Percentiles rank a stretch among this genome's conserved stretches.
phyloP scores from a whole-genome alignment of 306 rosid species.

The Coriaria nepalensis region DNA sequence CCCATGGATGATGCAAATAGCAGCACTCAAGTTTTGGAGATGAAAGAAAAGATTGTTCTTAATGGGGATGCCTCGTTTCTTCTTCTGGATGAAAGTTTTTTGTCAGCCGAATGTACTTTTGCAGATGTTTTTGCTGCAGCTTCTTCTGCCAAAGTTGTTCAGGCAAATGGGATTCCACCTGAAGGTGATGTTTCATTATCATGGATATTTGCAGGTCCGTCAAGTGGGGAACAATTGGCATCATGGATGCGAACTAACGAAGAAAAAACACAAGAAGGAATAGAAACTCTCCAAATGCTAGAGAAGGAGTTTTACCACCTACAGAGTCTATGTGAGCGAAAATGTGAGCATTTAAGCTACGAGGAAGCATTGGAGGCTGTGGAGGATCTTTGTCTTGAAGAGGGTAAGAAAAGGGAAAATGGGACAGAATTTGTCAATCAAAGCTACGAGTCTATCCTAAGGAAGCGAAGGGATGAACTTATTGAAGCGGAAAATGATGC shows the following conservation, averaged over 20 bases:
- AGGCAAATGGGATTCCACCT: constrained; percentile 28
- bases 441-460: constrained; percentile 62
- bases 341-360: constrained; percentile 53
- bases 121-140: constrained; percentile 28
- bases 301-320: constrained; percentile 77
- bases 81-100: constrained; percentile 56
- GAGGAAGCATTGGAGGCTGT: constrained; percentile 74
- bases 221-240: constrained; percentile 62
- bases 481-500: constrained; percentile 51
- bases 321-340: constrained; percentile 70
- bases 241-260: constrained; percentile 62
- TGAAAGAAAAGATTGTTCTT: constrained; percentile 65
- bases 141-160: constrained; percentile 17
- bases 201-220: constrained; percentile 63
- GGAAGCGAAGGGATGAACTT: constrained; percentile 73
- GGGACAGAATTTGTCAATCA: constrained; percentile 42
- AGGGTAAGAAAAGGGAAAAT: constrained; percentile 65
- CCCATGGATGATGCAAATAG: constrained; percentile 33
- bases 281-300: constrained; percentile 54
- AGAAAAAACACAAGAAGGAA: constrained; percentile 55
- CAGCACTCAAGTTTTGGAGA: constrained; percentile 33
- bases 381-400: constrained; percentile 80
- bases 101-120: constrained; percentile 30
- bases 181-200: constrained; percentile 44
- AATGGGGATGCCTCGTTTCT: constrained; percentile 66